phyloP scores from a whole-genome alignment of 495 filamentous ascomycete species.

The Sphaerosporella brunnea region DNA sequence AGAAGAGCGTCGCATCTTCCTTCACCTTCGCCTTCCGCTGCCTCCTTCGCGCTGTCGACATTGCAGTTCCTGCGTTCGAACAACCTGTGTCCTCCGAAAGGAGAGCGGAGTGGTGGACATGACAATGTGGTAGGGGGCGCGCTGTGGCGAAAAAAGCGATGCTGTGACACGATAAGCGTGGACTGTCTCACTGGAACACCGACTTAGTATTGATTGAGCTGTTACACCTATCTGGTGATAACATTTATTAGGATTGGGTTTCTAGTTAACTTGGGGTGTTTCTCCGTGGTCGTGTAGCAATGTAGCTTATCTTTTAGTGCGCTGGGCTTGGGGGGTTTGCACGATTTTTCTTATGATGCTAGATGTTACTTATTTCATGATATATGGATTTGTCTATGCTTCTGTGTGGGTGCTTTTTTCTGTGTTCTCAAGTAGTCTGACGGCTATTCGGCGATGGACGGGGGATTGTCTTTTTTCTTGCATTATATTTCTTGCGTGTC shows the following conservation, averaged over 20 bases:
- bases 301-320: not conserved
- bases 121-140: conserved; percentile 89
- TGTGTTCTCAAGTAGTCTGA: too few relatives aligned
- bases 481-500: too few relatives aligned
- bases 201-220: conserved; percentile 7
- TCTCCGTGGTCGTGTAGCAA: not conserved
- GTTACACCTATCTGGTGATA: not conserved
- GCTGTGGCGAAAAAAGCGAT: conserved; percentile 88
- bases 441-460: too few relatives aligned
- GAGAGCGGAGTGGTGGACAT: conserved; percentile 60
- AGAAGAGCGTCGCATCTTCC: conserved; percentile 25
- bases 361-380: too few relatives aligned
- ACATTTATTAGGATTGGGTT: not conserved
- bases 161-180: too few relatives aligned
- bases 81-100: conserved; percentile 70
- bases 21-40: conserved; percentile 14
- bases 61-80: conserved; percentile 31
- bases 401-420: too few relatives aligned
- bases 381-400: too few relatives aligned
- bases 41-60: conserved; percentile 14
- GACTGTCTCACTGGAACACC: conserved; percentile 69
- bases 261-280: not conserved
- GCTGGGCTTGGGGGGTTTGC: too few relatives aligned
- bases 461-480: too few relatives aligned
- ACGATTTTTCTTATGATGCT: too few relatives aligned